Conservation (phyloP, 2,329 filamentous ascomycete genomes). For the Phoma sp. region DNA sequence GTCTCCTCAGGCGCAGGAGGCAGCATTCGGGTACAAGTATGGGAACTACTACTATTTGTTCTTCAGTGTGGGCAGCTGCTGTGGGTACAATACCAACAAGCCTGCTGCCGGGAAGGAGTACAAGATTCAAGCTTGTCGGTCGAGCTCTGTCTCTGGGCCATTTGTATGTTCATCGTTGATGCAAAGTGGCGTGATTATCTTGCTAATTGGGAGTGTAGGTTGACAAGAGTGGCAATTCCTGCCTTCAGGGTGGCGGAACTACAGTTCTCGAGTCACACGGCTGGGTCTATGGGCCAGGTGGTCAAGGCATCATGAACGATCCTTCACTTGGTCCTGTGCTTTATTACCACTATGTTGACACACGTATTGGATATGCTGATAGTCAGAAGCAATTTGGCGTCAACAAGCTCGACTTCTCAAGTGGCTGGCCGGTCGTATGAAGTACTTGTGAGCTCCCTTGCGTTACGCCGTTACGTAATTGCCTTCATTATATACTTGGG, state of each 20-base stretch:
- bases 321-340: slow-evolving; percentile 48
- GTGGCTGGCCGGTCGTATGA: slow-evolving; percentile 52
- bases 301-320: slow-evolving; percentile 64
- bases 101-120: slow-evolving; percentile 67
- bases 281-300: slow-evolving; percentile 67
- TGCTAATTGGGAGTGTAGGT: slow-evolving; percentile 36
- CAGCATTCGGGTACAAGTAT: slow-evolving; percentile 61
- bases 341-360: slow-evolving; percentile 45
- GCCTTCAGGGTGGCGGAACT: slow-evolving; percentile 63
- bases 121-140: slow-evolving; percentile 68
- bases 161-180: slow-evolving; percentile 51
- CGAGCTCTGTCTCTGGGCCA: slow-evolving; percentile 56
- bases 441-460: background rate
- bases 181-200: too few relatives aligned
- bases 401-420: slow-evolving; percentile 55
- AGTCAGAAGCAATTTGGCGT: slow-evolving; percentile 57
- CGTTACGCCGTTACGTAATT: too few relatives aligned
- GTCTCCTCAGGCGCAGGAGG: slow-evolving; percentile 62
- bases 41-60: slow-evolving; percentile 68
- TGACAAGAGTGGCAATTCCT: slow-evolving; percentile 60
- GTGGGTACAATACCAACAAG: slow-evolving; percentile 59
- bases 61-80: slow-evolving; percentile 67
- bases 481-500: too few relatives aligned
- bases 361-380: slow-evolving; percentile 57
- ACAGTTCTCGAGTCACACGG: slow-evolving; percentile 65